Evolutionary conservation across 163 green algal species (phyloP).

Genomic region (Scenedesmus sp.): DNA sequence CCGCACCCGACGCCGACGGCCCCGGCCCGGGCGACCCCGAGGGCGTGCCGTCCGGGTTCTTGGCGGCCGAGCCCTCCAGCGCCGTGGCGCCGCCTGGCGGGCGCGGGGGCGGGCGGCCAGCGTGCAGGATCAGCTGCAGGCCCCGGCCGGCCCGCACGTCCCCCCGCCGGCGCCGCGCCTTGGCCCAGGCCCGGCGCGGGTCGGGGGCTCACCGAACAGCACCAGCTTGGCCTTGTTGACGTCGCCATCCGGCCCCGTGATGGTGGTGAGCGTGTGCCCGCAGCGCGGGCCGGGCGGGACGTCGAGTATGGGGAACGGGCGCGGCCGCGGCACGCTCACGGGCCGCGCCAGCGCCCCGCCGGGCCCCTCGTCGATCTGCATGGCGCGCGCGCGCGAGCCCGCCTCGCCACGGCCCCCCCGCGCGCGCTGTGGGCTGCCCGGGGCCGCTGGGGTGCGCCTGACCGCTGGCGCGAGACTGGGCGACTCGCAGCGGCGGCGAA

Average conservation of each 20-base stretch:
- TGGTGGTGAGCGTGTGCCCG: slow-evolving; percentile 94
- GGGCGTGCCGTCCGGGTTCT: slow-evolving; percentile 55
- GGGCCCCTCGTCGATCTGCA: slow-evolving; percentile 7
- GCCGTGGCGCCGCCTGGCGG: slow-evolving; percentile 91
- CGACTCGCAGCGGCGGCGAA: no score
- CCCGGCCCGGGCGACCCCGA: slow-evolving; percentile 46
- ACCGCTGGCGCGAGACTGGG: no score
- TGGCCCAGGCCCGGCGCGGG: background rate
- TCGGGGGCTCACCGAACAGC: slow-evolving; percentile 78
- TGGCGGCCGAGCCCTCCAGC: slow-evolving; percentile 82
- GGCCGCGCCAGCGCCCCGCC: slow-evolving; percentile 5
- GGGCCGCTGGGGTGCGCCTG: no score
- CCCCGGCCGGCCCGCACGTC: background rate
- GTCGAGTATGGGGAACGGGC: slow-evolving; percentile 47
- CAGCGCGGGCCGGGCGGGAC: slow-evolving; percentile 73
- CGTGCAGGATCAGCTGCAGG: slow-evolving; percentile 48
- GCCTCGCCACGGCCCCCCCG: no score
- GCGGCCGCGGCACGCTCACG: slow-evolving; percentile 13
- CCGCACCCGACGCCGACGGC: slow-evolving; percentile 44
- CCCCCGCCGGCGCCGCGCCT: no score
- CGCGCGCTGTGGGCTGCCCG: no score
- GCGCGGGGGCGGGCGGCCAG: background rate
- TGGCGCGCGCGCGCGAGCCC: no score
- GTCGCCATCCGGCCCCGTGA: slow-evolving; percentile 80
- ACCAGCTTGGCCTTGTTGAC: slow-evolving; percentile 79